phyloP scores from a whole-genome alignment of 176 grass and related monocot species.

The Oryza rufipogon region DNA sequence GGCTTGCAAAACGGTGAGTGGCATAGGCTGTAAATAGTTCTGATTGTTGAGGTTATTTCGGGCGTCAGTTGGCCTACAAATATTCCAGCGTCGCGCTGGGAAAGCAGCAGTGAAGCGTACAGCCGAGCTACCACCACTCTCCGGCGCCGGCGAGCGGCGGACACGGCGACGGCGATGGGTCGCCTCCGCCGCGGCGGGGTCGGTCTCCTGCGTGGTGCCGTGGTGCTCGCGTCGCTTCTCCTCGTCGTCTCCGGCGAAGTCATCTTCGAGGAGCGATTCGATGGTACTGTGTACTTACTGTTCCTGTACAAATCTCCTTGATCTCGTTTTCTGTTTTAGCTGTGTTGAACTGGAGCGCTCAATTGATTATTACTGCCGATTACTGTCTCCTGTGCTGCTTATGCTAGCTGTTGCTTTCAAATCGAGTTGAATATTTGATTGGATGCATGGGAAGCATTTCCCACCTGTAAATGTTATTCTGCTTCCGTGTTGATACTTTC shows the following conservation, averaged over 20 bases:
- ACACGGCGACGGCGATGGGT: constrained; percentile 10
- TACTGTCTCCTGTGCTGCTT: background rate
- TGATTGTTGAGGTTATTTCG: background rate
- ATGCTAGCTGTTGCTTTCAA: background rate
- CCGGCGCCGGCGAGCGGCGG: constrained; percentile 1
- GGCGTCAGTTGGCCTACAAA: constrained; percentile 13
- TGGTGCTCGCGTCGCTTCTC: constrained; percentile 42
- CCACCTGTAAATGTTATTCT: background rate
- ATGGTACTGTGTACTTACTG: constrained; percentile 46
- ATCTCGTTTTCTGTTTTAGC: background rate
- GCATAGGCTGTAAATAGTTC: background rate
- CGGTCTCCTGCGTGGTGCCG: constrained; percentile 21
- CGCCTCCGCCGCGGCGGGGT: constrained; percentile 18
- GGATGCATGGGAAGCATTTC: too few relatives aligned
- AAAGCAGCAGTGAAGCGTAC: background rate
- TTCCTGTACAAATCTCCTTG: background rate
- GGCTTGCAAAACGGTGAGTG: background rate
- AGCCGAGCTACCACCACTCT: background rate
- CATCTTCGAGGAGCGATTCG: constrained; percentile 88
- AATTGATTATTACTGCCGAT: background rate
- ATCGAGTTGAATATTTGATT: background rate
- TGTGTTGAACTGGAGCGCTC: background rate
- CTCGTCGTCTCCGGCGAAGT: constrained; percentile 59
- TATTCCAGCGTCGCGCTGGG: constrained; percentile 5
- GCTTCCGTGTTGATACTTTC: too few relatives aligned